Evolutionary conservation across 768 basidiomycete genomes (phyloP).

Genomic region (Russula vinacea): DNA sequence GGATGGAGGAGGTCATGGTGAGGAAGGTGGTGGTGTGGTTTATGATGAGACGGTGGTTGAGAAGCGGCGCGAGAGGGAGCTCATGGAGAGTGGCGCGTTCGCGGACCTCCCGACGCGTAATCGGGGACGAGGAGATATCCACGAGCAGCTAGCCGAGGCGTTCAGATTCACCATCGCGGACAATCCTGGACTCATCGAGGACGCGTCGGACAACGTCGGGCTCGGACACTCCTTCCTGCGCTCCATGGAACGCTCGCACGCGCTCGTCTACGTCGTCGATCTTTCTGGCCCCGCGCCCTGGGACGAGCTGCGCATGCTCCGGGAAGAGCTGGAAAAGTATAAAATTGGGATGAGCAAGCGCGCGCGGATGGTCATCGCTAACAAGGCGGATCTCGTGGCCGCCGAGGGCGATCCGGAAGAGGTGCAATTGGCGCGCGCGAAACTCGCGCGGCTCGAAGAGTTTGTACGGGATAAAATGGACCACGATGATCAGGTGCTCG

Average conservation of each 20-base stretch:
- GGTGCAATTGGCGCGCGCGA: constrained; percentile 51
- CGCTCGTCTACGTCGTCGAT: constrained; percentile 91
- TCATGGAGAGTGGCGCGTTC: constrained; percentile 51
- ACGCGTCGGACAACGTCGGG: constrained; percentile 85
- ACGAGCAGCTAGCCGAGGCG: constrained; percentile 46
- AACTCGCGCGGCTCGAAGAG: constrained; percentile 54
- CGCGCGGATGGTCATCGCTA: constrained; percentile 81
- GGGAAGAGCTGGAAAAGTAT: constrained; percentile 81
- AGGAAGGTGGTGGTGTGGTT: constrained; percentile 46
- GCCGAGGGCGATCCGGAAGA: constrained; percentile 42
- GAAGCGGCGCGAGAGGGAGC: constrained; percentile 43
- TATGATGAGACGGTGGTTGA: constrained; percentile 69
- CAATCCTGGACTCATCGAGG: constrained; percentile 88
- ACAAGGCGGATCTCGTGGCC: constrained; percentile 89
- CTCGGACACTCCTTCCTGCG: constrained; percentile 92
- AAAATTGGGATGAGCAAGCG: constrained; percentile 73
- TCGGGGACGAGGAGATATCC: constrained; percentile 34
- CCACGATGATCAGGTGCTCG: constrained; percentile 43
- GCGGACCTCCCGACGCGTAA: constrained; percentile 53
- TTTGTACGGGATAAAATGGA: constrained; percentile 52
- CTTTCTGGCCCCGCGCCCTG: constrained; percentile 70
- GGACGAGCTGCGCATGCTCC: constrained; percentile 68
- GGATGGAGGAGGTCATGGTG: constrained; percentile 39
- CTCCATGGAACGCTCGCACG: constrained; percentile 87
- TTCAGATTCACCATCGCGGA: constrained; percentile 95